Percentiles rank a stretch among this genome's conserved stretches.
phyloP scores from a whole-genome alignment of 768 basidiomycete species.

The Lentinula sp. region DNA sequence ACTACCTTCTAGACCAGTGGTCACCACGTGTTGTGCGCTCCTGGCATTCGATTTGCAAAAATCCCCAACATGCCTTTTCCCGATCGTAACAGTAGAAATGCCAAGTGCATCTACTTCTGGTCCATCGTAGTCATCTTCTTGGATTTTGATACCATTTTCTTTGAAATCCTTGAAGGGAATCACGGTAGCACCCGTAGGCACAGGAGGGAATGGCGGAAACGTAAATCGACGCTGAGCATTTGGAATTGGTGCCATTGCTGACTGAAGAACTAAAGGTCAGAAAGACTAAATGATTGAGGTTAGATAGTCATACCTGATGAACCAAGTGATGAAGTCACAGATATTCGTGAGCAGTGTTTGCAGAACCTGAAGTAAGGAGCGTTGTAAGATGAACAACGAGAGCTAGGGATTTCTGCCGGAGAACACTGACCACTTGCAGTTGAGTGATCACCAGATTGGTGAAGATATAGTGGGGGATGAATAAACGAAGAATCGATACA shows the following conservation, averaged over 20 bases:
- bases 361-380: too few species aligned
- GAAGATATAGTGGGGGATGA: too few species aligned
- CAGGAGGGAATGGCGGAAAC: slow-evolving; percentile 42
- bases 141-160: slow-evolving; percentile 42
- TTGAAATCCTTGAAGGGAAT: slow-evolving; percentile 53
- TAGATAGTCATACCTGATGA: too few species aligned
- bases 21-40: not conserved
- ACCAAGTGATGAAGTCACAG: too few species aligned
- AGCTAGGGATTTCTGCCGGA: too few species aligned
- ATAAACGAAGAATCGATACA: too few species aligned
- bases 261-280: not conserved
- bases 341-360: too few species aligned
- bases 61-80: slow-evolving; percentile 44
- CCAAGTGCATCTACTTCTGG: slow-evolving; percentile 65
- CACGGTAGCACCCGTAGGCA: slow-evolving; percentile 40
- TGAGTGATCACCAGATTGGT: too few species aligned
- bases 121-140: slow-evolving; percentile 37
- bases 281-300: not conserved
- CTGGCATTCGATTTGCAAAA: slow-evolving; percentile 48
- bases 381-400: too few species aligned
- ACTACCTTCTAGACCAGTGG: not conserved
- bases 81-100: slow-evolving; percentile 56
- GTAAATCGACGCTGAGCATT: not conserved
- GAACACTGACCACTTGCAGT: too few species aligned
- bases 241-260: not conserved